Base-by-base conservation (phyloP, 2,329 filamentous ascomycete species). In the Fusarium succisae region DNA sequence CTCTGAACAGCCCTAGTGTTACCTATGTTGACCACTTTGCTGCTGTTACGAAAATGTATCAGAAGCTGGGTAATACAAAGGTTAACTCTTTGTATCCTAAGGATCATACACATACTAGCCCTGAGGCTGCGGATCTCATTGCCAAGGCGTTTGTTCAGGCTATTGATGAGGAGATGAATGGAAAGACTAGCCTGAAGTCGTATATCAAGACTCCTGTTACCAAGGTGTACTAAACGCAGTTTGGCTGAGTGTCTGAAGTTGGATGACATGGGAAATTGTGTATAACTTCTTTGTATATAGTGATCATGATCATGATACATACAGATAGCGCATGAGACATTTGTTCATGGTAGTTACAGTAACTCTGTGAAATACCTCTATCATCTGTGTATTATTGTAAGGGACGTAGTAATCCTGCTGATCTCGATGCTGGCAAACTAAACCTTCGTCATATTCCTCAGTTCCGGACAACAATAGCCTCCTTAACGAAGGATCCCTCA, bases 81-180 rank as follows among this genome's bases (percentile, higher is more conserved):
- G 88, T 90, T 32, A 86, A 90, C 78, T 81, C 82, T 1, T 84
- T 86, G 70, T 92, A 87, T 69, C 88, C 90, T 1, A 84, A 84
- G 26, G 90, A 91, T 74, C 90, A 92, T 79, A 92, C 90, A 1
- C 91, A 92, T 79, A 91, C 90, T 5, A 87, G 85, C 58, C 82
- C 88, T 0, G 82, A 81, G 35, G 87, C 89, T n/a, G 89, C 91
- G 3, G 83, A 88, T 67, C 81, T 87, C 8, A 87, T 89, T 60
- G 86, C 89, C 0, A 83, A 87, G 74, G 86, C 88, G 10, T 92
- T 91, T 75, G 86, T 68, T 3, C 79, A 81, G 58, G 79, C 80
- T 20, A 74, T 81, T 32, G 70, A 72, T 17, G 70, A 80, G 69
- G 73, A 77, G 58, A 43, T 81, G 65, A 81, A 81, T 45, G 80